Percentiles rank a stretch among this genome's conserved stretches.
These are phyloP conservation scores for Crucibulum laeve DNA, from an alignment of 768 basidiomycete genomes.

Conservation along the genomic window DNA sequence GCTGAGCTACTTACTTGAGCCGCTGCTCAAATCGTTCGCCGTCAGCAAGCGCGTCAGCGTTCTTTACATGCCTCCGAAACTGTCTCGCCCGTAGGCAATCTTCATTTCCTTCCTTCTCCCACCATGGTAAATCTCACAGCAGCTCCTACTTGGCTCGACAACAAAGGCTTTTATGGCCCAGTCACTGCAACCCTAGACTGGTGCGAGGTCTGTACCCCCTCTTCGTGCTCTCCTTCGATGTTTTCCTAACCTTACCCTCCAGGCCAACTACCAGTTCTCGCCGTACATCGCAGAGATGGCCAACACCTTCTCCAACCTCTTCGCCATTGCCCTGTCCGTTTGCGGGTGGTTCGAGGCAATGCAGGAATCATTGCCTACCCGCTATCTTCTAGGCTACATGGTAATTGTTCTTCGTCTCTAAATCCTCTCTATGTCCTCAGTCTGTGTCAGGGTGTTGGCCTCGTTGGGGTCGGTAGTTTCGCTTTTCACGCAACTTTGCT, in stretches of 20 bases:
- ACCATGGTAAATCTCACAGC: conserved; percentile 31
- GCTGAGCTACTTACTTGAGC: too few species aligned
- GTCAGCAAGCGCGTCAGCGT: too few species aligned
- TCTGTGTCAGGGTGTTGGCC: conserved; percentile 48
- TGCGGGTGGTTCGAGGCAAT: conserved; percentile 37
- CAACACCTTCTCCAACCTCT: conserved; percentile 70
- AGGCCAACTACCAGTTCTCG: conserved; percentile 78
- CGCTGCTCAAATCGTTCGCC: too few species aligned
- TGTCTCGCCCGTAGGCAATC: background rate
- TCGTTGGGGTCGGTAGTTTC: conserved; percentile 75
- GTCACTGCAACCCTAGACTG: conserved; percentile 70
- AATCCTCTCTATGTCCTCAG: background rate
- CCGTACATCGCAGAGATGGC: conserved; percentile 75
- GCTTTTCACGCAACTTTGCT: conserved; percentile 76
- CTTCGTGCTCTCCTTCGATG: background rate
- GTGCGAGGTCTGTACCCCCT: conserved; percentile 50
- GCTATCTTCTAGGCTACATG: conserved; percentile 37
- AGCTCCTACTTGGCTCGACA: conserved; percentile 26
- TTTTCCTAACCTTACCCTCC: conserved; percentile 3
- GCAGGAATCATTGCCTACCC: conserved; percentile 30
- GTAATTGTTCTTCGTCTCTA: conserved; percentile 19
- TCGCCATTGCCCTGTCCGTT: conserved; percentile 49
- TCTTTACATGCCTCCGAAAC: too few species aligned
- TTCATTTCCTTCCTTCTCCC: conserved; percentile 2
- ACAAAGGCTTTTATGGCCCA: conserved; percentile 53